These are phyloP conservation scores for Pseudogymnoascus sp. DNA, from an alignment of 2,329 filamentous ascomycete species.

Conservation along the genomic window DNA sequence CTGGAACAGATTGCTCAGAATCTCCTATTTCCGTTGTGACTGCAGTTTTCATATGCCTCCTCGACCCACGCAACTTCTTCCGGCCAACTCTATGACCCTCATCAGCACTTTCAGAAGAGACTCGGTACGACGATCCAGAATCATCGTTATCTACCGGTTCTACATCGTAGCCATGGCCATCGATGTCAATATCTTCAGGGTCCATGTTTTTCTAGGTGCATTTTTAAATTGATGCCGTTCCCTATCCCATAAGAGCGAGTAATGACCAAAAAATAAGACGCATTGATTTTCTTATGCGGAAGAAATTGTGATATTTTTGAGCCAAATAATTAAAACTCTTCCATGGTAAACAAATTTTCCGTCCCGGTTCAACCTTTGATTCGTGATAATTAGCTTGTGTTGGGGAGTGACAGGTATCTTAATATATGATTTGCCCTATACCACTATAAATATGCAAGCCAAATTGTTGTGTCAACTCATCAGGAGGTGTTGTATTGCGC, in stretches of 20 bases:
- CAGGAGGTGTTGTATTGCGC: not conserved
- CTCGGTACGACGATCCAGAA: not conserved
- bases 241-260: not conserved
- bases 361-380: not conserved
- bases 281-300: not conserved
- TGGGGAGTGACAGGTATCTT: not conserved
- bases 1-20: not conserved
- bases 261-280: not conserved
- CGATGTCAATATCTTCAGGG: not conserved
- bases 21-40: not conserved
- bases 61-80: not conserved
- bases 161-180: not conserved
- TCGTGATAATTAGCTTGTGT: not conserved
- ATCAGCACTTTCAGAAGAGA: not conserved
- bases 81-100: not conserved
- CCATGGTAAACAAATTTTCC: not conserved
- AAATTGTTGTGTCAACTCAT: not conserved
- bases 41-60: not conserved
- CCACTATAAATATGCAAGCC: not conserved
- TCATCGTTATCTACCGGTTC: not conserved
- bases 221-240: constrained; percentile 9
- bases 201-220: constrained; percentile 11
- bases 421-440: not conserved
- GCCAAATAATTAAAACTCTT: not conserved
- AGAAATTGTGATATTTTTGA: not conserved